Conservation (phyloP, 176 grass and related monocot species). For the Musa beccarii region DNA sequence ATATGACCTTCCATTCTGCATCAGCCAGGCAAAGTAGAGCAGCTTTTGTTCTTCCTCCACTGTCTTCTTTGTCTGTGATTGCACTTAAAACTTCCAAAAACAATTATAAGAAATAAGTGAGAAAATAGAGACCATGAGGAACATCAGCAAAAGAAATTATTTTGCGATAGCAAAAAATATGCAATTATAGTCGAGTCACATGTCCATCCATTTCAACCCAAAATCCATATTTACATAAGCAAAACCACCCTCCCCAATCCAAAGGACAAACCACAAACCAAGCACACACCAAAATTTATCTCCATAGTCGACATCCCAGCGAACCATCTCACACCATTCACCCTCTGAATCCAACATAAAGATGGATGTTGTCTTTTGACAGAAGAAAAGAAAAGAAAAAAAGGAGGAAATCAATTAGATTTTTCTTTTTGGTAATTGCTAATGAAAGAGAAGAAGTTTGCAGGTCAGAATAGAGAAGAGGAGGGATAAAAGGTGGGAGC, state of each 20-base stretch:
- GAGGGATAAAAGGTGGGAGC: not conserved
- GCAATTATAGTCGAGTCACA: not conserved
- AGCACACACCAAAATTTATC: not conserved
- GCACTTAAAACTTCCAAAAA: not conserved
- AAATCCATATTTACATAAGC: constrained; percentile 8
- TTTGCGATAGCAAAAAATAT: not conserved
- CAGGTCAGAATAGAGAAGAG: not conserved
- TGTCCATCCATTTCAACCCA: constrained; percentile 10
- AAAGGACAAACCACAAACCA: not conserved
- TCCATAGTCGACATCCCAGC: not conserved
- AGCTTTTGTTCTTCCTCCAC: not conserved
- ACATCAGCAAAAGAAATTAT: not conserved
- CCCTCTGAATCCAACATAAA: not conserved
- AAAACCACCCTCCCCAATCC: not conserved
- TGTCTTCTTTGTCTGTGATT: not conserved
- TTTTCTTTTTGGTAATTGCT: not conserved
- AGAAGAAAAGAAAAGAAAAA: not conserved
- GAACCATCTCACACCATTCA: not conserved
- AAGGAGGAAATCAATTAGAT: not conserved
- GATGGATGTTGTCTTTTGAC: not conserved
- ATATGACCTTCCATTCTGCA: not conserved
- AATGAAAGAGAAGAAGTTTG: not conserved
- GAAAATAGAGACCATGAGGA: not conserved
- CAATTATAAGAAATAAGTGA: not conserved
- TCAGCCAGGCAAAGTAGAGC: not conserved